Evolutionary conservation across 2,329 filamentous ascomycete genomes (phyloP).

Genomic region (Paecilomyces sp.): DNA sequence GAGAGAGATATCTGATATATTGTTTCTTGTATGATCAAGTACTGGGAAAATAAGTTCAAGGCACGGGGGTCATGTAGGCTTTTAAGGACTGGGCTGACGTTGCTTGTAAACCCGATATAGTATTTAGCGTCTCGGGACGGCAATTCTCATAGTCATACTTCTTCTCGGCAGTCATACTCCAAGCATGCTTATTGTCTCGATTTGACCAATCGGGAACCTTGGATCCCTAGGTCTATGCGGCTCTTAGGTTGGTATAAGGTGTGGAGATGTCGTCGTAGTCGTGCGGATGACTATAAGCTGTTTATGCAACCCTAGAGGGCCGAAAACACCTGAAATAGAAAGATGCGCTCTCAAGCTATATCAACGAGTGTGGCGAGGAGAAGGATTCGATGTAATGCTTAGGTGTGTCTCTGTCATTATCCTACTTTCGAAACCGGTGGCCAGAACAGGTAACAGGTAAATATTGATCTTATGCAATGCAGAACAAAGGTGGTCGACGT

Average conservation of each 20-base stretch:
- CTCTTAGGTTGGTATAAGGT: not conserved
- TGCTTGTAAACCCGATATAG: not conserved
- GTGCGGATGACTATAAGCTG: not conserved
- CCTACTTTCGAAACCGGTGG: not conserved
- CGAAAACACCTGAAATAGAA: not conserved
- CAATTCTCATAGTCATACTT: not conserved
- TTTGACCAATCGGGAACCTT: not conserved
- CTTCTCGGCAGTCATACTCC: not conserved
- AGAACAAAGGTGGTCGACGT: no score
- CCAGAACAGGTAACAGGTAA: not conserved
- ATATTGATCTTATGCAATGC: not conserved
- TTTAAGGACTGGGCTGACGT: not conserved
- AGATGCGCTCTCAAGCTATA: not conserved
- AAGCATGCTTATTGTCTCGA: not conserved
- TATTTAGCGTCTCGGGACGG: not conserved
- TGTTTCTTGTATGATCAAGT: not conserved
- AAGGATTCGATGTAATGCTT: not conserved
- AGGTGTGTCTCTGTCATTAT: not conserved
- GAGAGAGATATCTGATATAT: not conserved
- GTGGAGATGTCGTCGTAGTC: not conserved
- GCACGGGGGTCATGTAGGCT: not conserved
- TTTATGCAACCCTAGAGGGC: not conserved
- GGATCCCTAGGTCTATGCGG: not conserved
- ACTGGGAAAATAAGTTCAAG: not conserved
- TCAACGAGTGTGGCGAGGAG: not conserved